Evolutionary conservation across 2,329 filamentous ascomycete genomes (phyloP).

Genomic region (Intubia oerlemansii): DNA sequence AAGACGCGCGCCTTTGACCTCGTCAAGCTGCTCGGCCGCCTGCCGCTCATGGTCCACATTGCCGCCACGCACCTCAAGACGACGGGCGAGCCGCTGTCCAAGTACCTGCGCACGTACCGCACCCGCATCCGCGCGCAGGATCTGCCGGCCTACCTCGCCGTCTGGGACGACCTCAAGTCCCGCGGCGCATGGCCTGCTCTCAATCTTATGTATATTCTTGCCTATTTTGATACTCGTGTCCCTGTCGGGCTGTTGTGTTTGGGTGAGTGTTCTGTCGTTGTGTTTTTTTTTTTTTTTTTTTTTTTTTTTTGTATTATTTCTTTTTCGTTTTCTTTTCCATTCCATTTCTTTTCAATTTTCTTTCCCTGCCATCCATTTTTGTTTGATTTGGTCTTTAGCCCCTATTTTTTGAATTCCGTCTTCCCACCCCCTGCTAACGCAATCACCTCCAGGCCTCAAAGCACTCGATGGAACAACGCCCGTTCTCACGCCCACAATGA

Average conservation of each 20-base stretch:
- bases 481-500: no score
- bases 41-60: slow-evolving; percentile 47
- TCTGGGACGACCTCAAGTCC: slow-evolving; percentile 25
- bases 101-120: slow-evolving; percentile 35
- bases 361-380: no score
- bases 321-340: no score
- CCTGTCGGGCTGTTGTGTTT: slow-evolving; percentile 44
- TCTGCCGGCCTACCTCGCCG: slow-evolving; percentile 23
- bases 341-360: no score
- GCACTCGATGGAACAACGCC: slow-evolving; percentile 23
- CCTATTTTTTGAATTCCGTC: no score
- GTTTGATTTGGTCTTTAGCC: no score
- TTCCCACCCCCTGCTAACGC: no score
- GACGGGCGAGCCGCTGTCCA: slow-evolving; percentile 37
- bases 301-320: no score
- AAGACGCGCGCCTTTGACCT: slow-evolving; percentile 34
- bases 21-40: slow-evolving; percentile 38
- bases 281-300: no score
- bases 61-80: slow-evolving; percentile 39
- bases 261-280: no score
- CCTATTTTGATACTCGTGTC: slow-evolving; percentile 42
- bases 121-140: slow-evolving; percentile 24
- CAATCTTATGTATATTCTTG: slow-evolving; percentile 42
- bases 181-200: slow-evolving; percentile 29
- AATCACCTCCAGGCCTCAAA: no score